These are phyloP conservation scores for Pichia sp. DNA, from an alignment of 1,139 yeast species.

Conservation along the genomic window DNA sequence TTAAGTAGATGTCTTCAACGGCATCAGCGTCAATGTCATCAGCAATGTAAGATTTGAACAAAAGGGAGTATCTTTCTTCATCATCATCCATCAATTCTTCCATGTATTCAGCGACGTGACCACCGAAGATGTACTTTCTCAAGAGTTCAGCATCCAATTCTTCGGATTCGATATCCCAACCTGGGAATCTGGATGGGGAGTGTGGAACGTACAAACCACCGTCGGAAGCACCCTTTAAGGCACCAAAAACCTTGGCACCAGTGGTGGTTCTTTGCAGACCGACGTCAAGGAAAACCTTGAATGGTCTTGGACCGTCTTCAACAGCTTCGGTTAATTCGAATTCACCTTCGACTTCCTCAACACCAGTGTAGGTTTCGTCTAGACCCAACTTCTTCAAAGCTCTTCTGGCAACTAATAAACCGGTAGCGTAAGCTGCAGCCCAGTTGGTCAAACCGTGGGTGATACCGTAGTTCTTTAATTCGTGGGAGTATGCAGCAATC, in stretches of 20 bases:
- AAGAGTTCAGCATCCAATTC: slow-evolving; percentile 96
- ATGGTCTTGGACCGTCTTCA: slow-evolving; percentile 99
- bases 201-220: slow-evolving; percentile 99
- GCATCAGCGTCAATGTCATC: slow-evolving; percentile 98
- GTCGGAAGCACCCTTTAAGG: slow-evolving; percentile 99
- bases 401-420: slow-evolving; percentile 99
- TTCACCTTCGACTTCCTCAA: slow-evolving; percentile 99
- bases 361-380: slow-evolving; percentile 98
- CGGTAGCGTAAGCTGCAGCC: slow-evolving; percentile 99
- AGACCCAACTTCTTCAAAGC: slow-evolving; percentile 96
- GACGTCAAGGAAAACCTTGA: slow-evolving; percentile 98
- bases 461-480: slow-evolving; percentile 97
- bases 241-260: slow-evolving; percentile 99
- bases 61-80: slow-evolving; percentile 97
- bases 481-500: slow-evolving; percentile 98
- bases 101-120: slow-evolving; percentile 99
- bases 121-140: slow-evolving; percentile 95
- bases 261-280: slow-evolving; percentile 99
- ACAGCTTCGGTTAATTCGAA: slow-evolving; percentile 97
- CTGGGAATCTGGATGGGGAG: slow-evolving; percentile 99
- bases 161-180: slow-evolving; percentile 98
- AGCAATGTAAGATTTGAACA: slow-evolving; percentile 94
- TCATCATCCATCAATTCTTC: slow-evolving; percentile 99
- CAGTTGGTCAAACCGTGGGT: slow-evolving; percentile 99
- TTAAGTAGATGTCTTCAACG: slow-evolving; percentile 89